Evolutionary conservation across 495 filamentous ascomycete genomes (phyloP).

Genomic region (Aspergillus egyptiacus): DNA sequence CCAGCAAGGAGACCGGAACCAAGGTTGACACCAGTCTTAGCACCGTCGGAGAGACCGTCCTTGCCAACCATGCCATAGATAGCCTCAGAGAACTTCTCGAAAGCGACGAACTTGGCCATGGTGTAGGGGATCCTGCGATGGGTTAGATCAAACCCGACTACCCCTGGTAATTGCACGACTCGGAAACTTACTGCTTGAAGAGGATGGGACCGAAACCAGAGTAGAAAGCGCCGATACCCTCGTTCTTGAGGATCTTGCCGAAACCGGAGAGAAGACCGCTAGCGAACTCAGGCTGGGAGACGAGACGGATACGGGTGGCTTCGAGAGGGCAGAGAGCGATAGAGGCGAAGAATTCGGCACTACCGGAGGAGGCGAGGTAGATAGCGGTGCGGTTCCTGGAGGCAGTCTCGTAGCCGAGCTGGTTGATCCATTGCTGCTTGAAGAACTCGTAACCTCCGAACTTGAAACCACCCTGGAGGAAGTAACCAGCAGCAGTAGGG

Average conservation of each 20-base stretch:
- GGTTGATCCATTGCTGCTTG: conserved; percentile 88
- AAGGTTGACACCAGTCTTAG: conserved; percentile 87
- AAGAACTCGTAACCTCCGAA: conserved; percentile 95
- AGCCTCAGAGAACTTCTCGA: conserved; percentile 88
- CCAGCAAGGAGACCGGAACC: conserved; percentile 93
- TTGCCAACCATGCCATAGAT: conserved; percentile 73
- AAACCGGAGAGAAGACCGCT: conserved; percentile 76
- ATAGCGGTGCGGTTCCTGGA: conserved; percentile 80
- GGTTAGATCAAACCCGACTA: not conserved
- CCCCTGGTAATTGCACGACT: too few relatives aligned
- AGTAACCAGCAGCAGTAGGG: conserved; percentile 85
- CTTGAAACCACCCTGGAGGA: conserved; percentile 92
- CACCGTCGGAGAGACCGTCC: conserved; percentile 59
- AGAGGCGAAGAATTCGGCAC: conserved; percentile 89
- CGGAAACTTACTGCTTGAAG: conserved; percentile 81
- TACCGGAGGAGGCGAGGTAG: conserved; percentile 79
- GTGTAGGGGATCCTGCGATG: conserved; percentile 85
- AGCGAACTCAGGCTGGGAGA: conserved; percentile 83
- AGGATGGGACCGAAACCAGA: conserved; percentile 89
- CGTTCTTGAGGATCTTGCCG: conserved; percentile 74
- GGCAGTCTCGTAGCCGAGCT: conserved; percentile 71
- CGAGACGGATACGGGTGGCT: conserved; percentile 92
- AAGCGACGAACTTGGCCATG: conserved; percentile 99
- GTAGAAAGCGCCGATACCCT: conserved; percentile 88
- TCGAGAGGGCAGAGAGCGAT: conserved; percentile 92